Base-by-base conservation (phyloP, 306 rosid genomes). In the Oxytropis ochrocephala region DNA sequence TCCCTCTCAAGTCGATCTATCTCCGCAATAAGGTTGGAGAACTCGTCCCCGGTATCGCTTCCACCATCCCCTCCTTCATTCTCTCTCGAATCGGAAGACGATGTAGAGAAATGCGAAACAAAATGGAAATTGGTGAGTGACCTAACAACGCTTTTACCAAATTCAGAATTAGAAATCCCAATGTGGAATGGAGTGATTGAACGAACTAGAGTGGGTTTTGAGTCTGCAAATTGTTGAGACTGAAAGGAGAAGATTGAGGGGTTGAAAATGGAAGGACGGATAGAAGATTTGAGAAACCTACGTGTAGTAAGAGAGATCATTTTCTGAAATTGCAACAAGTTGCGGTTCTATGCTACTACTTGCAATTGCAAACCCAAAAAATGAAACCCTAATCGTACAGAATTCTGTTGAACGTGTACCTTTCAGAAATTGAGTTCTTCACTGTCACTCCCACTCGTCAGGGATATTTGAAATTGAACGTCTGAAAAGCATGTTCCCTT, bases 261-360 rank as follows among this genome's bases (percentile, higher is more conserved):
- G 62, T 48, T 75, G 41, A 48, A 60, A 38, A 65, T 51, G 33
- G 60, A 46, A 3, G 46, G 70, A 47, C 69, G 14, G n/a, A 69
- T 30, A 4, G 81, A 75, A 44, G 75, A 63, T 64, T 56, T 83
- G 52, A 39, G 72, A 77, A 68, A 51, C 66, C 85, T 67, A 46
- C 78, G 80, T 4, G 79, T 76, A 35, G 69, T 16, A n/a, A 85
- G 69, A 65, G 64, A 64, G 17, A 79, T 18, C 88, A 86, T 86
- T 32, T n/a, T 69, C 38, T 61, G 35, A 49, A 51, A 67, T 39
- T 39, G 64, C 60, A 67, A 19, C 13, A 44, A 44, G 49, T 11
- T 3, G 16, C 7, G 5, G 6, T 44, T 11, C 16, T 4, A 11
- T 43, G 49, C 49, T 43, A 43, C 49, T 43, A 43, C 6, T 12